Conservation (phyloP, 1,284 basidiomycete genomes). For the Cryptococcus sp. region DNA sequence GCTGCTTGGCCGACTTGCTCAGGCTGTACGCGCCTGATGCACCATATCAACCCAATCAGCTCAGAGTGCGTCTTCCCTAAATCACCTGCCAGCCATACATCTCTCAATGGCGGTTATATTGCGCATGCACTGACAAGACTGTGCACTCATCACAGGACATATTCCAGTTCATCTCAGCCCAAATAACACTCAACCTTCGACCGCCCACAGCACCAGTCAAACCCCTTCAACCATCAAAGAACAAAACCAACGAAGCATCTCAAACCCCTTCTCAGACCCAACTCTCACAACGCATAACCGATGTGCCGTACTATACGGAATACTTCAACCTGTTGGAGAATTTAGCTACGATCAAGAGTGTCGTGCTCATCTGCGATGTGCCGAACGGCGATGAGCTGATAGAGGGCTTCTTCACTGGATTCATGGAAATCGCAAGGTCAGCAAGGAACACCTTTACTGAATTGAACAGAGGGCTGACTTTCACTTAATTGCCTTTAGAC, state of each 20-base stretch:
- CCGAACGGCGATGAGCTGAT: constrained; percentile 84
- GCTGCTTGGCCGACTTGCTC: constrained; percentile 91
- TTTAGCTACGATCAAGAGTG: constrained; percentile 89
- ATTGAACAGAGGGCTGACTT: too few relatives aligned
- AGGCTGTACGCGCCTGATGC: constrained; percentile 95
- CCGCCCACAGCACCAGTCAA: constrained; percentile 48
- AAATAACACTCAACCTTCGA: constrained; percentile 74
- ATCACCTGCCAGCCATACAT: background rate
- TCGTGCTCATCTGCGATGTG: constrained; percentile 90
- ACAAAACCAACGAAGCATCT: constrained; percentile 23
- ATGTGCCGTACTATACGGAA: constrained; percentile 71
- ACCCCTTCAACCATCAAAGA: constrained; percentile 32
- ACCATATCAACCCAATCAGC: constrained; percentile 83
- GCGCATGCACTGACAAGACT: background rate
- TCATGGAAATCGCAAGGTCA: constrained; percentile 74
- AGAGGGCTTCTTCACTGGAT: constrained; percentile 75
- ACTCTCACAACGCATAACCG: constrained; percentile 57
- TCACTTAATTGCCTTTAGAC: constrained; percentile 46
- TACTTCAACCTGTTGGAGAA: constrained; percentile 92
- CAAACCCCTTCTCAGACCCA: constrained; percentile 18
- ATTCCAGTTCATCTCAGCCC: constrained; percentile 90
- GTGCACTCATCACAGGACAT: constrained; percentile 65
- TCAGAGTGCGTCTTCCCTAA: constrained; percentile 55
- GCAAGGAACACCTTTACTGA: constrained; percentile 11
- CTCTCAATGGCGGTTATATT: background rate